phyloP scores from a whole-genome alignment of 176 grass and related monocot species.

The Carex pumila region DNA sequence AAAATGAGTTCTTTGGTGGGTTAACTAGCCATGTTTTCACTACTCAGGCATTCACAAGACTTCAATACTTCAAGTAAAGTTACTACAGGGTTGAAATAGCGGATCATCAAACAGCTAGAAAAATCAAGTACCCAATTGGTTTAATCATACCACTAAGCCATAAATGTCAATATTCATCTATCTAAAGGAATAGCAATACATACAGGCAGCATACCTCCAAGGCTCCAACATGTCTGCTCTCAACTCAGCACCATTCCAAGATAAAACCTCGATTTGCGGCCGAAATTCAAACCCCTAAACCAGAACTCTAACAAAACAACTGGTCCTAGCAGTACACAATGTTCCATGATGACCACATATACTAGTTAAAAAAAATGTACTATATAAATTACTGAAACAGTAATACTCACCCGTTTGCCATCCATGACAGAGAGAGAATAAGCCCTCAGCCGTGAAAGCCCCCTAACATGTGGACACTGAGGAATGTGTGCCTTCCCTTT shows the following conservation, averaged over 20 bases:
- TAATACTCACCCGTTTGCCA: slow-evolving; percentile 61
- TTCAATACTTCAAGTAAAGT: not conserved
- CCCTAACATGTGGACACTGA: slow-evolving; percentile 32
- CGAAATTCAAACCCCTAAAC: not conserved
- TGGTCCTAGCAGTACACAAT: not conserved
- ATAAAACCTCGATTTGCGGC: not conserved
- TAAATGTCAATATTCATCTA: not conserved
- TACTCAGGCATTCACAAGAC: not conserved
- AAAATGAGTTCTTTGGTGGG: not conserved
- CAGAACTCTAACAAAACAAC: not conserved
- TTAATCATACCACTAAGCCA: not conserved
- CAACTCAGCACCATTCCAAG: not conserved
- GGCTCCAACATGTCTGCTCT: not conserved
- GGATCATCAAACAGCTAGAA: too few relatives aligned
- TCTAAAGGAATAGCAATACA: not conserved
- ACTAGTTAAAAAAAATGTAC: not conserved
- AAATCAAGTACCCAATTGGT: not conserved
- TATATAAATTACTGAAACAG: not conserved
- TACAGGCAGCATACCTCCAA: not conserved
- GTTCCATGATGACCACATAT: not conserved
- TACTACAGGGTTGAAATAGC: too few relatives aligned
- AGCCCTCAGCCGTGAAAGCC: slow-evolving; percentile 50
- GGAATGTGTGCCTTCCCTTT: slow-evolving; percentile 74
- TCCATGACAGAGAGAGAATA: slow-evolving; percentile 82
- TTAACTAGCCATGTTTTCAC: not conserved